phyloP scores from a whole-genome alignment of 129 eudicot species.

The Saussurea involucrata region DNA sequence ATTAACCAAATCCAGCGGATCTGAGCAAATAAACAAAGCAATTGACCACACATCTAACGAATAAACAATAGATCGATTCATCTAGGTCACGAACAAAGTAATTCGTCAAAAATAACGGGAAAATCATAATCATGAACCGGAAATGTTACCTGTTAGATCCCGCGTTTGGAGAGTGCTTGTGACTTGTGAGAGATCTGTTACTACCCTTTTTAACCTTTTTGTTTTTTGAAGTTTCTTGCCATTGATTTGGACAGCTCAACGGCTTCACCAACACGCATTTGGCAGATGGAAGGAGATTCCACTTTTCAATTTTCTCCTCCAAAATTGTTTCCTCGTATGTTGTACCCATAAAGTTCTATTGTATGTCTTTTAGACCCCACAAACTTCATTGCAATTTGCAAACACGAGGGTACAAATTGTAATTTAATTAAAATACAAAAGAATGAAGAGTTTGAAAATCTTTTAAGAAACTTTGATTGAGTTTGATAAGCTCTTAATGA shows the following conservation, averaged over 20 bases:
- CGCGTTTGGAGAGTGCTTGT: conserved; percentile 13
- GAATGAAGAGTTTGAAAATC: too few species aligned
- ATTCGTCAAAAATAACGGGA: not conserved
- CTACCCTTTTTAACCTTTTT: conserved; percentile 1
- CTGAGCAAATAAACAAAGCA: not conserved
- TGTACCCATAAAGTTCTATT: not conserved
- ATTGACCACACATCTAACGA: conserved; percentile 1
- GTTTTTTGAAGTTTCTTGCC: not conserved
- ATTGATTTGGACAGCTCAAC: conserved; percentile 28
- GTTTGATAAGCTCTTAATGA: too few species aligned
- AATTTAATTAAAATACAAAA: not conserved
- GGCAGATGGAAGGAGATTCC: conserved; percentile 9
- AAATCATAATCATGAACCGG: not conserved
- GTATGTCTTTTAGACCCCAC: not conserved
- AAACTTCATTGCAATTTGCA: not conserved
- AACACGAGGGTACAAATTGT: not conserved
- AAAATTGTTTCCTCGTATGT: not conserved
- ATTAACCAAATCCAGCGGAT: conserved; percentile 15
- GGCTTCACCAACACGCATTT: conserved; percentile 31
- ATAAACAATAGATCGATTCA: not conserved
- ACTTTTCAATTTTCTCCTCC: not conserved
- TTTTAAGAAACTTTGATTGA: too few species aligned
- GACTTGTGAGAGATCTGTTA: conserved; percentile 19
- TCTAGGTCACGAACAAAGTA: not conserved
- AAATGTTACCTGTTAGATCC: conserved; percentile 29